Evolutionary conservation across 768 basidiomycete genomes (phyloP).

Genomic region (Crassisporium funariophilum): DNA sequence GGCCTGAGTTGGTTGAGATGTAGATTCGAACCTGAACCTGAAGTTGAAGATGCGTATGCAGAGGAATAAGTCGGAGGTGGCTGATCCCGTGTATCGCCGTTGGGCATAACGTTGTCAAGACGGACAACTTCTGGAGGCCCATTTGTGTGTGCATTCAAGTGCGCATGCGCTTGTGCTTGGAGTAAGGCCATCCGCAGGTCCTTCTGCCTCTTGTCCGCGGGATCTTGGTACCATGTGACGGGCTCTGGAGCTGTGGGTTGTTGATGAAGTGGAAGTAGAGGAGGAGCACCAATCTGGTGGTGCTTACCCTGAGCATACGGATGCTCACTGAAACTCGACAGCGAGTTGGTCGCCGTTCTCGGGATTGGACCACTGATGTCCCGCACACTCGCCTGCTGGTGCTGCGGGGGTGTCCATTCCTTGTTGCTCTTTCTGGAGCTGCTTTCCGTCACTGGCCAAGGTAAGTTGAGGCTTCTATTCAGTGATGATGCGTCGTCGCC

Average conservation of each 20-base stretch:
- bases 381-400: not conserved
- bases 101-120: slow-evolving; percentile 13
- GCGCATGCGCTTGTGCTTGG: not conserved
- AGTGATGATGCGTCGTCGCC: slow-evolving; percentile 19
- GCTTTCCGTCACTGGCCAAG: slow-evolving; percentile 30
- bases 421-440: slow-evolving; percentile 10
- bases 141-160: slow-evolving; percentile 6
- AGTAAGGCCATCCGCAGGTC: not conserved
- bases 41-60: no score
- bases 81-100: not conserved
- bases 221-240: not conserved
- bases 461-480: slow-evolving; percentile 23
- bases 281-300: not conserved
- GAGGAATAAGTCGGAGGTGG: no score
- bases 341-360: slow-evolving; percentile 30
- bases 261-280: not conserved
- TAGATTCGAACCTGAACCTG: no score
- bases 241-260: not conserved
- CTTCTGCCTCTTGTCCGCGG: not conserved
- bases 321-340: slow-evolving; percentile 34
- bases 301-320: no score
- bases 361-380: slow-evolving; percentile 38
- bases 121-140: slow-evolving; percentile 24
- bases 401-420: not conserved
- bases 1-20: no score